Conservation (phyloP, 2,329 filamentous ascomycete genomes). For the Colletotrichum chlorophyti region DNA sequence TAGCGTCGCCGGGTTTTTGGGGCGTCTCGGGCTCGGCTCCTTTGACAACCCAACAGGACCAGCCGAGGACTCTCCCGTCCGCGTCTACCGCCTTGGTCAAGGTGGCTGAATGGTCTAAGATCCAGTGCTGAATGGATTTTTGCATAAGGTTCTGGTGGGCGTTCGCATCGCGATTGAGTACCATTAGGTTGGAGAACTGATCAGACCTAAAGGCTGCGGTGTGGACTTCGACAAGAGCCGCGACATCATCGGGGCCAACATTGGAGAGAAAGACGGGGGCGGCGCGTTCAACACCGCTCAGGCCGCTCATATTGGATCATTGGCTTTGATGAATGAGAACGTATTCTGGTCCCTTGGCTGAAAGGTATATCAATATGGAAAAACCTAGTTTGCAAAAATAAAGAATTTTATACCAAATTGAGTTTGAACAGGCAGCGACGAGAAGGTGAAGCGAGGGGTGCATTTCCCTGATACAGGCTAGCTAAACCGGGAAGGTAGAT, state of each 20-base stretch:
- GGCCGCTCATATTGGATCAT: no score
- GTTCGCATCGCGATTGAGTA: background rate
- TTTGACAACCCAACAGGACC: slow-evolving; percentile 11
- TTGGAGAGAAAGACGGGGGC: background rate
- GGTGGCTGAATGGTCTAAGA: background rate
- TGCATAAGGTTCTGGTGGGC: slow-evolving; percentile 4
- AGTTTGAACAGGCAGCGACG: no score
- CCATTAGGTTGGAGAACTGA: slow-evolving; percentile 20
- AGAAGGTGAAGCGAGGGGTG: no score
- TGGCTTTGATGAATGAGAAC: no score
- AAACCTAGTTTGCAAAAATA: no score
- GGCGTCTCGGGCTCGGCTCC: background rate
- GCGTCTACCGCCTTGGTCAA: background rate
- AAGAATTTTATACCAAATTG: no score
- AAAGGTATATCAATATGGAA: no score
- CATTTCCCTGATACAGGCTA: no score
- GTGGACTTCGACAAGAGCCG: background rate
- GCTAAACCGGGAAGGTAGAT: no score
- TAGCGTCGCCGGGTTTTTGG: no score
- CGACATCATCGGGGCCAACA: background rate
- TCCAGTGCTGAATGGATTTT: background rate
- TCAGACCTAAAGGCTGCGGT: slow-evolving; percentile 5
- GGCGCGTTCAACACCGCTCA: no score
- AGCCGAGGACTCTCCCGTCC: background rate
- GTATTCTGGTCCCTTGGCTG: no score